Percentiles rank a stretch among this genome's conserved stretches.
phyloP scores from a whole-genome alignment of 352 stramenopile species.

The Globisporangium cylindrosporum region DNA sequence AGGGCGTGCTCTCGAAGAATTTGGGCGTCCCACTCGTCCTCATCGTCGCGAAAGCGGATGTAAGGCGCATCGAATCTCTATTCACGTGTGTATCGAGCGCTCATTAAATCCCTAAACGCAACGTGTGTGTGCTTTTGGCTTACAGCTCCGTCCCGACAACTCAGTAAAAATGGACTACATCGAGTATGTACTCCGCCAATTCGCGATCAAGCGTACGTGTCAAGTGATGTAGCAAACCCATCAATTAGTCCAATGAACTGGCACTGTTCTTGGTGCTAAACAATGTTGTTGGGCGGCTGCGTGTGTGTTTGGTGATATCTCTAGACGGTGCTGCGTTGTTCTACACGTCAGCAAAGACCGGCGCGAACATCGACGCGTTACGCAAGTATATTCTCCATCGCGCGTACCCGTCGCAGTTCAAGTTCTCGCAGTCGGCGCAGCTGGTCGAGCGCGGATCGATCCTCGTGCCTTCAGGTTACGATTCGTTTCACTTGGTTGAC shows the following conservation, averaged over 20 bases:
- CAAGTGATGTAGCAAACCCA: not conserved
- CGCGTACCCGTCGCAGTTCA: conserved; percentile 63
- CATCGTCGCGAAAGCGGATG: conserved; percentile 75
- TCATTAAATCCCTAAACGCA: not conserved
- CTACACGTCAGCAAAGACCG: conserved; percentile 81
- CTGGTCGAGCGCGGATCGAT: conserved; percentile 68
- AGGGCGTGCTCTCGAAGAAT: conserved; percentile 78
- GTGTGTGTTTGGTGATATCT: not conserved
- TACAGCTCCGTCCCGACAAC: conserved; percentile 67
- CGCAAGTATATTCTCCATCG: conserved; percentile 79
- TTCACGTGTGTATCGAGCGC: not conserved
- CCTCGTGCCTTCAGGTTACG: conserved; percentile 77
- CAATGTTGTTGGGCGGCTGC: not conserved
- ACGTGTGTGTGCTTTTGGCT: not conserved
- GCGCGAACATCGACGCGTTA: conserved; percentile 66
- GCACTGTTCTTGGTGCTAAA: not conserved
- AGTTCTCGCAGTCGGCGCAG: conserved; percentile 64
- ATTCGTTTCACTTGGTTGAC: conserved; percentile 71
- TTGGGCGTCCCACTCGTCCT: conserved; percentile 71
- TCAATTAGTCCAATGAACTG: not conserved
- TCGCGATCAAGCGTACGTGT: conserved; percentile 71
- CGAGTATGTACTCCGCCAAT: conserved; percentile 75
- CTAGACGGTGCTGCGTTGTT: conserved; percentile 71
- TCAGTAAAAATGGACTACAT: conserved; percentile 86
- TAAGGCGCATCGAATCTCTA: conserved; percentile 24